Conservation (phyloP, 441 rosid species). For the Erodium chrysanthum region DNA sequence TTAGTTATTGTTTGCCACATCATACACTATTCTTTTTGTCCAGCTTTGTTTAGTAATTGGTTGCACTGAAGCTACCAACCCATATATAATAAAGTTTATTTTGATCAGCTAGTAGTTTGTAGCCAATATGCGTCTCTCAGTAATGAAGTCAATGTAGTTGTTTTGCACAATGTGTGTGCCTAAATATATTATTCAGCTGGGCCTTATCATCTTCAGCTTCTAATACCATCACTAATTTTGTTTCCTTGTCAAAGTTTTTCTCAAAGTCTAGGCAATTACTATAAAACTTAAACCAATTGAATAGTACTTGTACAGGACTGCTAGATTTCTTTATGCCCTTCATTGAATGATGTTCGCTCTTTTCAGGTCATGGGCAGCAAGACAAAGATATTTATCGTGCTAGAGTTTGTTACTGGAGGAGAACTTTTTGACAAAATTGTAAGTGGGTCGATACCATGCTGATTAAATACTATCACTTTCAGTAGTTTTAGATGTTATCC, state of each 20-base stretch:
- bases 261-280: background rate
- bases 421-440: constrained; percentile 93
- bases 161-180: too few relatives aligned
- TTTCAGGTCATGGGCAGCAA: constrained; percentile 90
- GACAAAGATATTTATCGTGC: constrained; percentile 73
- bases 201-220: too few relatives aligned
- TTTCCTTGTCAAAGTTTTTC: background rate
- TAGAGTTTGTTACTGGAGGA: constrained; percentile 88
- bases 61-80: background rate
- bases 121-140: background rate
- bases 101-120: too few relatives aligned
- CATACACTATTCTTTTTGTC: background rate
- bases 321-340: constrained; percentile 9
- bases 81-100: too few relatives aligned
- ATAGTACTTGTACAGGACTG: background rate
- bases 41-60: background rate
- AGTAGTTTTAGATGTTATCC: background rate
- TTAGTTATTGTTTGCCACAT: background rate
- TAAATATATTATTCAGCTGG: too few relatives aligned
- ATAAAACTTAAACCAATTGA: background rate
- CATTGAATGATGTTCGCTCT: constrained; percentile 12
- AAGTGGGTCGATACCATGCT: constrained; percentile 24
- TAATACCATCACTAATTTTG: too few relatives aligned
- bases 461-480: background rate
- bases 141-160: background rate